Conservation (phyloP, 169 alveolate genomes). For the Plasmodium falciparum region DNA sequence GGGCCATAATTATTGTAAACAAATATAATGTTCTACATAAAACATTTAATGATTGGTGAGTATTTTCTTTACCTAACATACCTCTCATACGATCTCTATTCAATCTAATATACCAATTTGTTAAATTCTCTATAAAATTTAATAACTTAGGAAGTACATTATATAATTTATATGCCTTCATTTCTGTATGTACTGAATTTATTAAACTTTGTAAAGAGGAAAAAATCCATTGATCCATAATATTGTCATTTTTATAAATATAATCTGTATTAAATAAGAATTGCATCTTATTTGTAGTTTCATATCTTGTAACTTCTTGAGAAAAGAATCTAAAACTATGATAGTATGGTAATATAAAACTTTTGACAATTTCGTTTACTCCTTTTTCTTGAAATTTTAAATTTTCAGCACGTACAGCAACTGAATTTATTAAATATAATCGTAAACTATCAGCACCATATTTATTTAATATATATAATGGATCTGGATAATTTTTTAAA, state of each 20-base stretch:
- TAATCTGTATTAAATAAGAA: slow-evolving; percentile 89
- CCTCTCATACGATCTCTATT: slow-evolving; percentile 99
- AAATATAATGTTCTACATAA: slow-evolving; percentile 92
- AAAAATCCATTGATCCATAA: slow-evolving; percentile 97
- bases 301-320: slow-evolving; percentile 96
- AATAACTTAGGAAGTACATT: slow-evolving; percentile 95
- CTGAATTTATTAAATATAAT: slow-evolving; percentile 95
- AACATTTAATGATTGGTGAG: slow-evolving; percentile 90
- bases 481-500: slow-evolving; percentile 97
- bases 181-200: slow-evolving; percentile 92
- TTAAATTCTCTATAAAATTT: slow-evolving; percentile 95
- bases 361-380: slow-evolving; percentile 94
- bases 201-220: slow-evolving; percentile 91
- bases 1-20: slow-evolving; percentile 88
- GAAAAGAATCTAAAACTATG: slow-evolving; percentile 96
- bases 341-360: slow-evolving; percentile 98
- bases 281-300: slow-evolving; percentile 80
- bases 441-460: slow-evolving; percentile 98
- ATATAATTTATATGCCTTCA: slow-evolving; percentile 96
- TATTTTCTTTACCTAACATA: slow-evolving; percentile 91
- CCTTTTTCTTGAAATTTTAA: slow-evolving; percentile 95
- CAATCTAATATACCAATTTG: slow-evolving; percentile 97
- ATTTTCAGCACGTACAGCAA: slow-evolving; percentile 97
- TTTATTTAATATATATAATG: slow-evolving; percentile 90
- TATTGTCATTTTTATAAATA: slow-evolving; percentile 82